These are phyloP conservation scores for Solanum medicagineum DNA, from an alignment of 257 asterid species.

Conservation along the genomic window DNA sequence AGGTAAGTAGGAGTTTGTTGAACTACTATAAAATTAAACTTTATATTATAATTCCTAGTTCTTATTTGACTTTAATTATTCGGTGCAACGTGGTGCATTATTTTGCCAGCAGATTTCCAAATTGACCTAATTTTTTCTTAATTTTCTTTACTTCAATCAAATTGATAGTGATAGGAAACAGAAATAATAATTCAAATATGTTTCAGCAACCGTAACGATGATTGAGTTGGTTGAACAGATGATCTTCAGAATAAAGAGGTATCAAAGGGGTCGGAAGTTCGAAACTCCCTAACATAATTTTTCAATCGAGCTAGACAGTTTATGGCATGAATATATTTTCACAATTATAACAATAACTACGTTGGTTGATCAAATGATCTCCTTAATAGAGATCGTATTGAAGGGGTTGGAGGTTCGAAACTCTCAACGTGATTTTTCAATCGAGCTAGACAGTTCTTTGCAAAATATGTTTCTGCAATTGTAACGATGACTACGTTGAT, in stretches of 20 bases:
- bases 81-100: background rate
- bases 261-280: background rate
- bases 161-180: background rate
- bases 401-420: background rate
- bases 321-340: background rate
- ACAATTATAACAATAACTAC: too few relatives aligned
- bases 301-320: background rate
- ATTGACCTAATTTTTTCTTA: background rate
- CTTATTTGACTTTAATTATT: background rate
- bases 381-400: background rate
- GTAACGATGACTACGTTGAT: too few relatives aligned
- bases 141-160: background rate
- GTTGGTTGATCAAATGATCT: background rate
- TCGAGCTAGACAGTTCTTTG: background rate
- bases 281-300: background rate
- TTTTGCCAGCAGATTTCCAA: background rate
- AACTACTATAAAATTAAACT: background rate
- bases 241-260: background rate
- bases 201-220: fast-evolving
- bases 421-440: background rate
- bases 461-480: background rate
- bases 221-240: fast-evolving
- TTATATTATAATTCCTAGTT: background rate
- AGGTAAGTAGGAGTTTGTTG: background rate
- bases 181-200: background rate